Conservation (phyloP, 305 asterid species). For the Rubia tinctorum region DNA sequence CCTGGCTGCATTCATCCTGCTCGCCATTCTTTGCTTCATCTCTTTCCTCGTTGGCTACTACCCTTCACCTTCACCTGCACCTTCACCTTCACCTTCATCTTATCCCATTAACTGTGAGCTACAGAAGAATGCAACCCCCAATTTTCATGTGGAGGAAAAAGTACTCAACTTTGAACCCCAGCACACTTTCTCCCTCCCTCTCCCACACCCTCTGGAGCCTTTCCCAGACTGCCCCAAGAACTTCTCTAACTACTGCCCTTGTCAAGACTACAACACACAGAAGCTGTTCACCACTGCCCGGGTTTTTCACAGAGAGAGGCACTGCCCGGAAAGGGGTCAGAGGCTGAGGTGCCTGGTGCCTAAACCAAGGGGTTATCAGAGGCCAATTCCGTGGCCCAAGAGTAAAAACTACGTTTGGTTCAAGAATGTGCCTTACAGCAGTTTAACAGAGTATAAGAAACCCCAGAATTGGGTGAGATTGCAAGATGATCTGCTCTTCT, state of each 20-base stretch:
- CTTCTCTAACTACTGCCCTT: slow-evolving; percentile 32
- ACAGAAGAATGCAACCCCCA: background rate
- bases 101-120: slow-evolving; percentile 1
- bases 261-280: slow-evolving; percentile 25
- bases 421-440: slow-evolving; percentile 31
- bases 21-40: background rate
- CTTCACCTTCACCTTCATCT: background rate
- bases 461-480: slow-evolving; percentile 32
- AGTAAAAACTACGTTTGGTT: slow-evolving; percentile 33
- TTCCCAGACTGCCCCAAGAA: slow-evolving; percentile 25
- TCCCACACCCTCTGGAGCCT: slow-evolving; percentile 1
- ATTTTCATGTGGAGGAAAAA: background rate
- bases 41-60: background rate
- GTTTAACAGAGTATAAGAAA: slow-evolving; percentile 25
- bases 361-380: slow-evolving; percentile 24
- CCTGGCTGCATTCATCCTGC: background rate
- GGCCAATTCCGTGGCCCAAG: slow-evolving; percentile 31
- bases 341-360: slow-evolving; percentile 23
- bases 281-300: slow-evolving; percentile 15
- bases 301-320: slow-evolving; percentile 28
- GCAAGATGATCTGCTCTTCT: slow-evolving; percentile 25
- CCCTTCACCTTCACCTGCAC: no score
- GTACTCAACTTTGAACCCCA: slow-evolving; percentile 20
- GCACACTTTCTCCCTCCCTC: slow-evolving; percentile 9
- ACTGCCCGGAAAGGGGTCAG: slow-evolving; percentile 27